phyloP scores from a whole-genome alignment of 257 asterid genomes.

The Anisodus tanguticus region DNA sequence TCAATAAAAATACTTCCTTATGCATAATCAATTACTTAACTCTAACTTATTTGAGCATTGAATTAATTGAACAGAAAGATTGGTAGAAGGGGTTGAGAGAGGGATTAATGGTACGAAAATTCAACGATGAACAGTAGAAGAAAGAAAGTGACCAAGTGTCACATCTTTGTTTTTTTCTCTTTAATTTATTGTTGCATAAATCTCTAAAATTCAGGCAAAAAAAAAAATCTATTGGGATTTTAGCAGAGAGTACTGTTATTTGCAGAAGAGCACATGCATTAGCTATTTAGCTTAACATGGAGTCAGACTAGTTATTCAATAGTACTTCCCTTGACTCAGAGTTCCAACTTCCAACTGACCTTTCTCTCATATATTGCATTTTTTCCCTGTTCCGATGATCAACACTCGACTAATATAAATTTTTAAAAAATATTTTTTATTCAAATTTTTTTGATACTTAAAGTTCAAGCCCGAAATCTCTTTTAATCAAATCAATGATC shows the following conservation, averaged over 20 bases:
- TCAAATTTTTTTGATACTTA: no score
- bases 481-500: not conserved
- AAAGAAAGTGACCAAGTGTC: slow-evolving; percentile 21
- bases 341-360: not conserved
- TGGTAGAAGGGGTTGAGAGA: not conserved
- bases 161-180: not conserved
- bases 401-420: no score
- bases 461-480: no score
- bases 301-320: slow-evolving; percentile 26
- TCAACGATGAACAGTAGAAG: slow-evolving; percentile 38
- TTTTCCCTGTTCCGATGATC: not conserved
- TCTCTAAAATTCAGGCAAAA: not conserved
- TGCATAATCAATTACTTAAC: not conserved
- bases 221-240: not conserved
- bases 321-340: slow-evolving; percentile 10
- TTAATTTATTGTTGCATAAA: not conserved
- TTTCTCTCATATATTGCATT: not conserved
- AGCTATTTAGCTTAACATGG: slow-evolving; percentile 16
- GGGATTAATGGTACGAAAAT: not conserved
- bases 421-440: no score
- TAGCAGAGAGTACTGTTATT: slow-evolving; percentile 12
- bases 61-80: not conserved
- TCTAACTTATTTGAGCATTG: not conserved
- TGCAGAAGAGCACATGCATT: slow-evolving; percentile 30
- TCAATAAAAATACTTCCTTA: not conserved